These are phyloP conservation scores for Stephania yunnanensis DNA, from an alignment of 164 flowering plant genomes.

Conservation along the genomic window DNA sequence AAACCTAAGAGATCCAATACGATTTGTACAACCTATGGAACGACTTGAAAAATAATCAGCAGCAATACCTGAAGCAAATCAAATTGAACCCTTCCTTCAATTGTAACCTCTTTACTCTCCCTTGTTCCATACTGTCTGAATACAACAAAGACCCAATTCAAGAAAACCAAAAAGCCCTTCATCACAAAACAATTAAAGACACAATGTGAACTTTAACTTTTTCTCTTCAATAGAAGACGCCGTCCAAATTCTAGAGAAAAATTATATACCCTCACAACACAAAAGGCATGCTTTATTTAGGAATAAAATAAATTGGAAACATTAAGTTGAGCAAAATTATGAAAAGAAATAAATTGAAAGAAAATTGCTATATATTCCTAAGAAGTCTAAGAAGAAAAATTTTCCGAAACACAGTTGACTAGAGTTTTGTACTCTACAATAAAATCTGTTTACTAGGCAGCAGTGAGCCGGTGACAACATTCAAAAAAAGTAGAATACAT, in stretches of 20 bases:
- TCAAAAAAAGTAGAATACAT: not conserved
- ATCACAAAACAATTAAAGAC: not conserved
- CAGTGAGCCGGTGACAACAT: not conserved
- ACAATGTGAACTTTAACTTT: too few relatives aligned
- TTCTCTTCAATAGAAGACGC: not conserved
- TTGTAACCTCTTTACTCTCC: conserved; percentile 87
- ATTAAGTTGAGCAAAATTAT: not conserved
- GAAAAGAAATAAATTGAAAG: not conserved
- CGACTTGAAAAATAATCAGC: conserved; percentile 2
- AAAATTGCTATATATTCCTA: not conserved
- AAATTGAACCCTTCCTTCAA: conserved; percentile 97
- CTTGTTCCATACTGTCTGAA: conserved; percentile 87
- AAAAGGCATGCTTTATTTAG: not conserved
- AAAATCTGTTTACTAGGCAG: too few relatives aligned
- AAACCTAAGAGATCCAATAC: not conserved
- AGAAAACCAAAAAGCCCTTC: not conserved
- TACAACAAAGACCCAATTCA: not conserved
- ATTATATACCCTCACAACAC: not conserved
- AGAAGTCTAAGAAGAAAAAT: not conserved
- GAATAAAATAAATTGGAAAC: not conserved
- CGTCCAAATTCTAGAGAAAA: not conserved
- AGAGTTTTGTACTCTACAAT: too few relatives aligned
- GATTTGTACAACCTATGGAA: not conserved
- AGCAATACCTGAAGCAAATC: conserved; percentile 85
- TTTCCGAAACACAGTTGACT: too few relatives aligned